These are phyloP conservation scores for Botrytis hyacinthi DNA, from an alignment of 2,329 filamentous ascomycete genomes.

Conservation along the genomic window DNA sequence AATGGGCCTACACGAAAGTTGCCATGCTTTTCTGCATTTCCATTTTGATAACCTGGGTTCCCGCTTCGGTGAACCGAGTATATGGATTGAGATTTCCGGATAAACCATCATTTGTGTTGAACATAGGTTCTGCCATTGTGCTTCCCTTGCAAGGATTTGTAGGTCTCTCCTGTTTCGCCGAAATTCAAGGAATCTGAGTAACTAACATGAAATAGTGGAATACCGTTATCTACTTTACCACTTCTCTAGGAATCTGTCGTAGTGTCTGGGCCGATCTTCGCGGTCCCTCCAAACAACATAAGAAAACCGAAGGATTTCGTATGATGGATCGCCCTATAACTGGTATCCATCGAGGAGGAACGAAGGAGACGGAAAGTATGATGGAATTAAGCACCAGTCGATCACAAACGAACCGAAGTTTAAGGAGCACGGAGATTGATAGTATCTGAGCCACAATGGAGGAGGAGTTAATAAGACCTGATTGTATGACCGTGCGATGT, in stretches of 20 bases:
- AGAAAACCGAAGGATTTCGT: not conserved
- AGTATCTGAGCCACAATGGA: not conserved
- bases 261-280: slow-evolving; percentile 7
- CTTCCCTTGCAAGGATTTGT: slow-evolving; percentile 73
- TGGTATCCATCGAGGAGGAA: not conserved
- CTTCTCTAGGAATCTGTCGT: slow-evolving; percentile 49
- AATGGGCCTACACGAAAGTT: slow-evolving; percentile 68
- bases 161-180: not conserved
- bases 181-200: not conserved
- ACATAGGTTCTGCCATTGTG: slow-evolving; percentile 69
- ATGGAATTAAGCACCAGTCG: slow-evolving; percentile 8
- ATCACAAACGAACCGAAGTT: slow-evolving; percentile 3
- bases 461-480: not conserved
- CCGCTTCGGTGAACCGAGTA: slow-evolving; percentile 71
- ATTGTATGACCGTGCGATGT: not conserved
- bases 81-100: slow-evolving; percentile 62
- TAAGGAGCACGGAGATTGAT: not conserved
- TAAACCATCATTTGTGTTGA: slow-evolving; percentile 55
- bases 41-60: slow-evolving; percentile 71
- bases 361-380: slow-evolving; percentile 6
- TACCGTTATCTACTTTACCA: slow-evolving; percentile 69
- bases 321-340: slow-evolving; percentile 9
- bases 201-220: slow-evolving; percentile 56
- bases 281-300: not conserved
- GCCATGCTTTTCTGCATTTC: slow-evolving; percentile 69